phyloP scores from a whole-genome alignment of 73 alveolate genomes.

The Uronychia binucleata region DNA sequence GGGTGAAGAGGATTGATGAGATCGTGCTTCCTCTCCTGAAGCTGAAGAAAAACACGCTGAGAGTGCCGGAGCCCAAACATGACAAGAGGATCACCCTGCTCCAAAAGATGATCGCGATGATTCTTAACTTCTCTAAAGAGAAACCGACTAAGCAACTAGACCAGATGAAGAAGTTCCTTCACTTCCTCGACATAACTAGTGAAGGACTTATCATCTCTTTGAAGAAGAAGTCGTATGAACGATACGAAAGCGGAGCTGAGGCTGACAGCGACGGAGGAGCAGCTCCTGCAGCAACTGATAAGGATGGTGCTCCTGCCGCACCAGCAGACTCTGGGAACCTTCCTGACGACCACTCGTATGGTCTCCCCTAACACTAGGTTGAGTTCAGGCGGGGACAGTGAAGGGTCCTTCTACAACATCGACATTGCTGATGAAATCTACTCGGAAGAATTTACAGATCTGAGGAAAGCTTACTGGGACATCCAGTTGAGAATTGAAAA shows the following conservation, averaged over 20 bases:
- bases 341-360: background rate
- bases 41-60: conserved; percentile 49
- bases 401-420: conserved; percentile 21
- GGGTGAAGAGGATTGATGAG: conserved; percentile 62
- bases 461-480: conserved; percentile 65
- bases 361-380: background rate
- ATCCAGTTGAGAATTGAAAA: conserved; percentile 33
- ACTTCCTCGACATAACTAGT: conserved; percentile 27
- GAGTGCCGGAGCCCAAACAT: conserved; percentile 39
- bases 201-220: conserved; percentile 32
- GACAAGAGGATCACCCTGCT: conserved; percentile 28
- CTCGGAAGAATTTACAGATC: conserved; percentile 26
- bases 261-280: conserved; percentile 16
- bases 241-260: conserved; percentile 30
- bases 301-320: background rate
- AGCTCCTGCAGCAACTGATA: background rate
- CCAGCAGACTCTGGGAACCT: background rate
- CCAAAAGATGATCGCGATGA: conserved; percentile 33
- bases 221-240: conserved; percentile 55
- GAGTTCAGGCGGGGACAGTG: background rate
- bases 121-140: conserved; percentile 34
- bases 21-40: conserved; percentile 55
- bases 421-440: conserved; percentile 60
- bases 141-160: conserved; percentile 47
- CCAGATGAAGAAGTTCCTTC: conserved; percentile 23